These are phyloP conservation scores for Plasmopara muralis DNA, from an alignment of 352 stramenopile species.

Conservation along the genomic window DNA sequence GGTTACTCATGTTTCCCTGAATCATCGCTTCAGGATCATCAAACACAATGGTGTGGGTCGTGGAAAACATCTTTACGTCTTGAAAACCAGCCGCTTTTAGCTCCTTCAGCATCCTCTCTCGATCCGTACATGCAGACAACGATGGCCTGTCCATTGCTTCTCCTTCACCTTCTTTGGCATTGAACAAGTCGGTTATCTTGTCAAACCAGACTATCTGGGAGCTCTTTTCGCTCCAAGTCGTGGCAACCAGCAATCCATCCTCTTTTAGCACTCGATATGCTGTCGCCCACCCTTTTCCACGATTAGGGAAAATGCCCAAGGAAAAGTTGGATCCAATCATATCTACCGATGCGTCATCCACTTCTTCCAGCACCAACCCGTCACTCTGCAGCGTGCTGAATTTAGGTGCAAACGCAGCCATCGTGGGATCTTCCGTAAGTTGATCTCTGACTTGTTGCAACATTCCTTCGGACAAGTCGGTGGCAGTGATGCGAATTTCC, in stretches of 20 bases:
- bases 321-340: slow-evolving; percentile 39
- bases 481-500: slow-evolving; percentile 29
- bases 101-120: slow-evolving; percentile 14
- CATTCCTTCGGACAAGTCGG: slow-evolving; percentile 39
- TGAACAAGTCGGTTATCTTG: slow-evolving; percentile 24
- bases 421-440: slow-evolving; percentile 14
- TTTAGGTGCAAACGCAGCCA: slow-evolving; percentile 15
- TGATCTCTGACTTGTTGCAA: slow-evolving; percentile 24
- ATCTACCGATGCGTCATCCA: slow-evolving; percentile 29
- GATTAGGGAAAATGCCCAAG: slow-evolving; percentile 36
- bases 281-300: slow-evolving; percentile 22
- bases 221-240: slow-evolving; percentile 33
- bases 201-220: slow-evolving; percentile 34
- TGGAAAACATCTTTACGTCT: slow-evolving; percentile 20
- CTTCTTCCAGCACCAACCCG: slow-evolving; percentile 26
- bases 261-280: slow-evolving; percentile 34
- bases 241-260: slow-evolving; percentile 34
- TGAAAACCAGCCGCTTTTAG: slow-evolving; percentile 19
- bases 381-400: slow-evolving; percentile 38
- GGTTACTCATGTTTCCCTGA: slow-evolving; percentile 23
- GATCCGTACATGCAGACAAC: slow-evolving; percentile 9
- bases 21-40: slow-evolving; percentile 22
- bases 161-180: slow-evolving; percentile 13
- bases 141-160: slow-evolving; percentile 9
- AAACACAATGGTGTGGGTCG: slow-evolving; percentile 30